Evolutionary conservation across 495 filamentous ascomycete species (phyloP).

Genomic region (Hypoxylon trugodes): DNA sequence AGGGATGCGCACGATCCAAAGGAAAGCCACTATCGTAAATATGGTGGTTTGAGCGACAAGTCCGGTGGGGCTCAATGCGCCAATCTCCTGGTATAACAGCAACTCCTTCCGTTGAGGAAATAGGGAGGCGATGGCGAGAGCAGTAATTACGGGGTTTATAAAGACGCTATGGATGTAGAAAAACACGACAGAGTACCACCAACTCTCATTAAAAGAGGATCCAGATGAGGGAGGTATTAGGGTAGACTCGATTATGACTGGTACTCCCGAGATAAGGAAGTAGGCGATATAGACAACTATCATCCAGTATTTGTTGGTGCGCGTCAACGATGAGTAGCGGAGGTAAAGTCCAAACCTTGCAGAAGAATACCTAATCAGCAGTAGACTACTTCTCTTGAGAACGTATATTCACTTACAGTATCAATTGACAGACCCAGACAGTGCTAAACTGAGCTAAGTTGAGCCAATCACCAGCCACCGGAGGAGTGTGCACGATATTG

Average conservation of each 20-base stretch:
- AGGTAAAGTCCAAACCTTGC: not conserved
- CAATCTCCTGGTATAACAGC: not conserved
- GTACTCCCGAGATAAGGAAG: not conserved
- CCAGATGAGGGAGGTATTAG: not conserved
- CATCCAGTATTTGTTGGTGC: not conserved
- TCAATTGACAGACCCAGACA: constrained; percentile 2
- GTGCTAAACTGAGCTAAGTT: constrained; percentile 7
- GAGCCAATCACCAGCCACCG: constrained; percentile 6
- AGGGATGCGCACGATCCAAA: not conserved
- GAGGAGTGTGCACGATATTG: not conserved
- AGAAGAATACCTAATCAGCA: too few relatives aligned
- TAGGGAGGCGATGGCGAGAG: not conserved
- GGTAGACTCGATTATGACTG: not conserved
- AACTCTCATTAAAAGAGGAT: not conserved
- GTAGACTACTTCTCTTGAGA: too few relatives aligned
- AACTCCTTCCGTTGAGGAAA: constrained; percentile 6
- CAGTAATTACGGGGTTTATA: not conserved
- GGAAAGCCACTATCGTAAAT: not conserved
- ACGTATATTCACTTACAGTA: constrained; percentile 3
- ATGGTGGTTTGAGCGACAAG: not conserved
- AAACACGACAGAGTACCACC: not conserved
- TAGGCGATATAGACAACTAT: not conserved
- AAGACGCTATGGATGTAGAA: not conserved
- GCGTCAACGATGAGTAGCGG: not conserved
- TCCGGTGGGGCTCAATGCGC: not conserved